Base-by-base conservation (phyloP, 2,329 filamentous ascomycete species). In the Neonectria neomacrospora region DNA sequence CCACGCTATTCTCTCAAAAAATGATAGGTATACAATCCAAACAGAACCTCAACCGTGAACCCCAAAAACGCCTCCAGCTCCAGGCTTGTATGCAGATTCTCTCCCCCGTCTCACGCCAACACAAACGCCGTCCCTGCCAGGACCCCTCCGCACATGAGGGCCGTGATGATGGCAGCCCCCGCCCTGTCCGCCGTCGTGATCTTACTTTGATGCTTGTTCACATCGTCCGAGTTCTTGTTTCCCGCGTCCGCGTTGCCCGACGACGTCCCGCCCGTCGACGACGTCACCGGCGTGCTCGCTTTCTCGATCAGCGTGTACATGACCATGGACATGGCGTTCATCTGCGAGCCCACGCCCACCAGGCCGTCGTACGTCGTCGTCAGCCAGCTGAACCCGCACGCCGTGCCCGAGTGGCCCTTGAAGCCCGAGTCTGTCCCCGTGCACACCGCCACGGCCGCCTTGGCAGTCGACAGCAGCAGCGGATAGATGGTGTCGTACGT, bases 321-420 rank as follows among this genome's bases (percentile, higher is more conserved):
- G 67, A 92, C 79, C 12, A 89, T 84, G 26, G 86, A 84, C 26
- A 91, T 80, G 0, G 88, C 89, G 69, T 86, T 89, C 85, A 92
- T 90, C 81, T 92, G 88, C 75, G 90, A 82, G 44, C 90, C 90
- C 9, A 92, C 88, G 57, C 90, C 90, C 12, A 80, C 80, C 20
- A 79, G 74, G 5, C 86, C 86, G 72, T 92, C 90, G 70, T 86
- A 92, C 2, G 69, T 74, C 5, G 76, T 77, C 20, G 76, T 78
- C 22, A 84, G 84, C 90, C 90, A 93, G 56, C 81, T 80, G 71
- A 90, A 87, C n/a, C 90, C 90, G 74, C 91, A 93, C 8, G 86
- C 86, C 23, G 87, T 88, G 39, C 87, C 84, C 3, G 84, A 73
- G 11, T 80, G 78, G 5, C 89, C 90, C 20, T 77, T 79, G 76